Evolutionary conservation across 306 rosid genomes (phyloP).

Genomic region (Neltuma alba): DNA sequence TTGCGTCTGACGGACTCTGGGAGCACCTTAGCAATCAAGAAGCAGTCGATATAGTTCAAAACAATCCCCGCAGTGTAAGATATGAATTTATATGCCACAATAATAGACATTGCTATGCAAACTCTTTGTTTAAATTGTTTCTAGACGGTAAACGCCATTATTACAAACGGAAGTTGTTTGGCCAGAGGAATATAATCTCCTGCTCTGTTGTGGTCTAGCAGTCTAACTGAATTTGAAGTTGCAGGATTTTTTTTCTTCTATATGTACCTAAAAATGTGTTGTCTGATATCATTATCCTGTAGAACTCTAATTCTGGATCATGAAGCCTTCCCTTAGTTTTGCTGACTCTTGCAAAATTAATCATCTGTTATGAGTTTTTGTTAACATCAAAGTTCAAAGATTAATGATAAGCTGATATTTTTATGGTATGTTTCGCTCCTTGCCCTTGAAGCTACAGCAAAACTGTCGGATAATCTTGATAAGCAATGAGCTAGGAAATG

Average conservation of each 20-base stretch:
- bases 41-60: constrained; percentile 71
- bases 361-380: neutral
- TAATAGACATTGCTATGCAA: constrained; percentile 20
- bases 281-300: neutral
- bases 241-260: neutral
- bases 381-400: neutral
- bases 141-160: neutral
- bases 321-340: neutral
- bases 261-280: neutral
- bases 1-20: constrained; percentile 87
- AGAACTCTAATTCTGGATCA: neutral
- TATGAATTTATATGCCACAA: constrained; percentile 21
- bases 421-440: neutral
- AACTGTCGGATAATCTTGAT: neutral
- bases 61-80: constrained; percentile 65
- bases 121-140: neutral
- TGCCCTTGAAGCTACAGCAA: neutral
- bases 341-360: neutral
- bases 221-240: neutral
- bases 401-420: neutral
- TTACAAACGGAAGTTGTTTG: neutral
- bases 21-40: constrained; percentile 80
- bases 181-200: neutral
- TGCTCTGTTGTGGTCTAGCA: neutral
- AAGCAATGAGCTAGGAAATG: neutral